phyloP scores from a whole-genome alignment of 2,329 filamentous ascomycete species.

The Hypocreales sp. region DNA sequence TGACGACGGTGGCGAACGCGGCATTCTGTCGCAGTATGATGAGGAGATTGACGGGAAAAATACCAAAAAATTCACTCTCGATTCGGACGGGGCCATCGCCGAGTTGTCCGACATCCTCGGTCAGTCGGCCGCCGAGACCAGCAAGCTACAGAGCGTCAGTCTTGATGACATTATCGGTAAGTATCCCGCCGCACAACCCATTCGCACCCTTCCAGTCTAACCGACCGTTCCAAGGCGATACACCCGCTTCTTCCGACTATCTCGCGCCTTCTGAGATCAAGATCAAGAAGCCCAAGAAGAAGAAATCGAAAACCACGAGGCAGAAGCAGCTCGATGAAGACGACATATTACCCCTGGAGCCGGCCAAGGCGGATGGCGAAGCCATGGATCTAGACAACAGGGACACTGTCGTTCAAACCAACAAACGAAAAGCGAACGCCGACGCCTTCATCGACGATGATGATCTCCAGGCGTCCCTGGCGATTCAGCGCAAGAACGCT shows the following conservation, averaged over 20 bases:
- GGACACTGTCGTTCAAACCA: slow-evolving; percentile 27
- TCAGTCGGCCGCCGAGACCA: slow-evolving; percentile 35
- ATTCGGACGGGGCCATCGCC: slow-evolving; percentile 55
- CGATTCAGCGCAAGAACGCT: slow-evolving; percentile 65
- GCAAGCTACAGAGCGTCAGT: slow-evolving; percentile 56
- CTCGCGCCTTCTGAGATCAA: slow-evolving; percentile 76
- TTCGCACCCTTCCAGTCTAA: too few species aligned
- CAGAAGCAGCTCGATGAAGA: slow-evolving; percentile 53
- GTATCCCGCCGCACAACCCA: too few species aligned
- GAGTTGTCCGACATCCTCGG: slow-evolving; percentile 43
- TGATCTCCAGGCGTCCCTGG: slow-evolving; percentile 73
- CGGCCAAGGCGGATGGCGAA: slow-evolving; percentile 22
- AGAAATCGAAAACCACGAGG: slow-evolving; percentile 64
- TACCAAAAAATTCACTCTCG: slow-evolving; percentile 72
- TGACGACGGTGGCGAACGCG: slow-evolving; percentile 46
- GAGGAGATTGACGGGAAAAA: slow-evolving; percentile 91
- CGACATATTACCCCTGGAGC: slow-evolving; percentile 34
- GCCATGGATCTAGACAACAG: slow-evolving; percentile 64
- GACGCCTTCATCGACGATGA: slow-evolving; percentile 77
- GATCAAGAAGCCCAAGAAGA: slow-evolving; percentile 90
- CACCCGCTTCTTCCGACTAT: slow-evolving; percentile 58
- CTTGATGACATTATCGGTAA: slow-evolving; percentile 59
- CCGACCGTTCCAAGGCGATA: slow-evolving; percentile 12
- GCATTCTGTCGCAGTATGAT: slow-evolving; percentile 80
- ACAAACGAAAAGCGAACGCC: slow-evolving; percentile 51